Evolutionary conservation across 1,284 basidiomycete species (phyloP).

Genomic region (Tilletia setariae): DNA sequence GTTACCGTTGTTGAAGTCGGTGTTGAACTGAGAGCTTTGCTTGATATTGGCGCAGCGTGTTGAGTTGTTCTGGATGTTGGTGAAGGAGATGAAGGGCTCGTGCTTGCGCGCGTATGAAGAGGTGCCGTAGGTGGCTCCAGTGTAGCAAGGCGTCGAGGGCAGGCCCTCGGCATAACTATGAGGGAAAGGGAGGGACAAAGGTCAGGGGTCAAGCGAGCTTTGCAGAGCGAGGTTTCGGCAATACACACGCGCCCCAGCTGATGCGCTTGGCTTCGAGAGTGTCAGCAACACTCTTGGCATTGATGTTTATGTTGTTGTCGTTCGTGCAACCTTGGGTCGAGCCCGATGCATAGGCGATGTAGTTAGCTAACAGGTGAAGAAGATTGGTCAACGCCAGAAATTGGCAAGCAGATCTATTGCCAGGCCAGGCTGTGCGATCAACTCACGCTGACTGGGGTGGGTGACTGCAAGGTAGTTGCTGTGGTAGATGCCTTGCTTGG

Average conservation of each 20-base stretch:
- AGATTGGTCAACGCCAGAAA: neutral
- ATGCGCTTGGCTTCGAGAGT: conserved; percentile 18
- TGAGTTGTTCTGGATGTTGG: conserved; percentile 15
- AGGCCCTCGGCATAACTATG: conserved; percentile 19
- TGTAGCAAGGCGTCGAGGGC: conserved; percentile 17
- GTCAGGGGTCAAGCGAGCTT: neutral
- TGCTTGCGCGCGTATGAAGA: conserved; percentile 19
- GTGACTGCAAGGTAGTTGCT: conserved; percentile 16
- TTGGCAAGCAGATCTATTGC: neutral
- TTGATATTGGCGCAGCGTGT: conserved; percentile 17
- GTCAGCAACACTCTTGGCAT: conserved; percentile 15
- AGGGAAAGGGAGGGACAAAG: neutral
- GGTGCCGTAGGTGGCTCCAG: conserved; percentile 8
- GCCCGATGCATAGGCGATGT: conserved; percentile 20
- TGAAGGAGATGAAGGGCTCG: conserved; percentile 20
- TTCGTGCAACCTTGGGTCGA: conserved; percentile 12
- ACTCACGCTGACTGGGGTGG: conserved; percentile 16
- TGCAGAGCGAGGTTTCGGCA: too few species aligned
- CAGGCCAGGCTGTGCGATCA: neutral
- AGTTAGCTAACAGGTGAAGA: conserved; percentile 16
- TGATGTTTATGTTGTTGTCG: conserved; percentile 18
- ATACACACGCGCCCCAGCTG: conserved; percentile 18
- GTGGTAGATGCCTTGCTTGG: conserved; percentile 16
- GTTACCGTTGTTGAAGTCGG: conserved; percentile 15
- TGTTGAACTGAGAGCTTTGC: conserved; percentile 1